Base-by-base conservation (phyloP, 2,329 filamentous ascomycete genomes). In the Scedosporium dehoogii region DNA sequence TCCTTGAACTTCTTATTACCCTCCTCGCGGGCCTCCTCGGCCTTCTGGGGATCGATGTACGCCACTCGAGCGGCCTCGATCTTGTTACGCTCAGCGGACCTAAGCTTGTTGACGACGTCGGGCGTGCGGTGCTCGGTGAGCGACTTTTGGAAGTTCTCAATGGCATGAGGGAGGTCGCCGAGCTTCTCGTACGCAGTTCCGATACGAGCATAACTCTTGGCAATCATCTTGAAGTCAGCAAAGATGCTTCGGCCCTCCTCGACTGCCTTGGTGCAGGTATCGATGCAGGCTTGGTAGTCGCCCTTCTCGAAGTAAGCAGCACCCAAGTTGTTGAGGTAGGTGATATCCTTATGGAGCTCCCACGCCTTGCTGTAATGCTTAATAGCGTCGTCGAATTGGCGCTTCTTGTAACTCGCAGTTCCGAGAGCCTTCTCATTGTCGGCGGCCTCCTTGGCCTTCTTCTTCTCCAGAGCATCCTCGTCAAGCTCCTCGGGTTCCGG, bases 1-100 rank as follows among this genome's bases (percentile, higher is more conserved):
- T 92, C 91, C 82, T 97, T 97, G 84, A 99, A 99, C 77, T 96
- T 96, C 75, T 90, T 85, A 78, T 97, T 97, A 55, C 94, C 94
- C 64, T 96, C 86, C 74, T 96, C 91, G 68, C 94, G 92, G 14
- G 94, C 92, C 80, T 96, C 90, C 72, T 99, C 94, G 23, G 94
- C 94, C 80, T 97, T 93, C 69, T 80, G 88, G 0, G 94, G 91
- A 76, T 94, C 90, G 69, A 99, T 79, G 76, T 97, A 97, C 2
- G 92, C 86, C 66, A 86, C 77, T 75, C 85, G 90, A 65, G 90
- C 88, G 23, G 82, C 79, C 66, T 90, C 90, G 66, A 84, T 85
- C 81, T 96, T 92, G 68, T 85, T 83, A 74, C 96, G 96, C 80
- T 99, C 93, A 18, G 90, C 91, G 23, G 87, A 85, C 61, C 94